A percentile compares a stretch with the other conserved stretches of the same genome.
These are phyloP conservation scores for Phytophthora capsici DNA, from an alignment of 352 stramenopile genomes.

Conservation along the genomic window DNA sequence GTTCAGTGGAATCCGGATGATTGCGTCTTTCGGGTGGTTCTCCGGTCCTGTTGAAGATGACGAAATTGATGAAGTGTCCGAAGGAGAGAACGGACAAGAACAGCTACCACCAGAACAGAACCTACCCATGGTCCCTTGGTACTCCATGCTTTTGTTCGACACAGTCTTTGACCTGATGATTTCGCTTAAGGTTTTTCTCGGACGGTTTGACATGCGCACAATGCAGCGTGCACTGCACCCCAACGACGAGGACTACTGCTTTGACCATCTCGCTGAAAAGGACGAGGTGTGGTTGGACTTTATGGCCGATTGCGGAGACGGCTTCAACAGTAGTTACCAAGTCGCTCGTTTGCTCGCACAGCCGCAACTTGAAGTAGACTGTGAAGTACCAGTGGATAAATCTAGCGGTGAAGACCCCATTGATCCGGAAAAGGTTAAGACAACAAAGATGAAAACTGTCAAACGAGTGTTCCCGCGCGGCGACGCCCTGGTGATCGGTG, in stretches of 20 bases:
- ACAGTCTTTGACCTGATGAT: slow-evolving; percentile 93
- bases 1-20: slow-evolving; percentile 80
- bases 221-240: slow-evolving; percentile 90
- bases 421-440: slow-evolving; percentile 23
- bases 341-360: slow-evolving; percentile 92
- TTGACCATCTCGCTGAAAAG: slow-evolving; percentile 79
- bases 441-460: slow-evolving; percentile 44
- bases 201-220: slow-evolving; percentile 88
- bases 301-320: slow-evolving; percentile 93
- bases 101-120: slow-evolving; percentile 74
- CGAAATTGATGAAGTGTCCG: slow-evolving; percentile 39
- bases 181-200: slow-evolving; percentile 94
- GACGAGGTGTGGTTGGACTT: slow-evolving; percentile 95
- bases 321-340: slow-evolving; percentile 95
- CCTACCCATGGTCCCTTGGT: slow-evolving; percentile 94
- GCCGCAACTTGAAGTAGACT: slow-evolving; percentile 84
- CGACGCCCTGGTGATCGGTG: slow-evolving; percentile 90
- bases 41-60: slow-evolving; percentile 57
- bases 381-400: slow-evolving; percentile 34
- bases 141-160: slow-evolving; percentile 93
- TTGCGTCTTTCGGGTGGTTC: slow-evolving; percentile 80
- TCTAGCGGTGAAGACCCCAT: slow-evolving; percentile 5
- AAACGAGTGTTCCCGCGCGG: slow-evolving; percentile 81
- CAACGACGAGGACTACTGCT: slow-evolving; percentile 76
- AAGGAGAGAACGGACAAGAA: slow-evolving; percentile 59